phyloP scores from a whole-genome alignment of 352 stramenopile genomes.

The Pythium aristosporum region DNA sequence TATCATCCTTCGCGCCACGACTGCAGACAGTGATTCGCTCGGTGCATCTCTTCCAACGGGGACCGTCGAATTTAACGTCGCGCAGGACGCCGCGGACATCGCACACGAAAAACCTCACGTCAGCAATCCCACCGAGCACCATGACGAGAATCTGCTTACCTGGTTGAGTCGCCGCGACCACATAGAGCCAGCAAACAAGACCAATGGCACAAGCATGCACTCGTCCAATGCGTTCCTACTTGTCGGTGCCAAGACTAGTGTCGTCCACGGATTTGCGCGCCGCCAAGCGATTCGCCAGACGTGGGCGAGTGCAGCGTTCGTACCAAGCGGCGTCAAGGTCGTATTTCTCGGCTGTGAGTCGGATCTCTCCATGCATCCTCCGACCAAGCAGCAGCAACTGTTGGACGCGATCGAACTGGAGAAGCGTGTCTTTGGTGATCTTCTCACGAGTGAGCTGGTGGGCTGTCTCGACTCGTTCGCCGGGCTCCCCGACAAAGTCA shows the following conservation, averaged over 20 bases:
- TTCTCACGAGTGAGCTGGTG: constrained; percentile 10
- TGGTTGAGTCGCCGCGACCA: not conserved
- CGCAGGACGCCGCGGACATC: not conserved
- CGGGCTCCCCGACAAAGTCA: constrained; percentile 4
- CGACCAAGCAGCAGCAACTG: not conserved
- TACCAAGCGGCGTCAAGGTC: constrained; percentile 24
- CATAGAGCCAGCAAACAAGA: too few relatives aligned
- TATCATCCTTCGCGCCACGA: too few relatives aligned
- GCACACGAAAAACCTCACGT: not conserved
- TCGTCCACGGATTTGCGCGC: constrained; percentile 33
- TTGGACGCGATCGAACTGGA: constrained; percentile 22
- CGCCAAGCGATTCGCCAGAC: constrained; percentile 29
- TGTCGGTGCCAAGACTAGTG: constrained; percentile 47
- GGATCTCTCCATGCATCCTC: not conserved
- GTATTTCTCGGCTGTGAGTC: constrained; percentile 41
- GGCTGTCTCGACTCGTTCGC: constrained; percentile 5
- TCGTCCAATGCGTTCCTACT: constrained; percentile 21
- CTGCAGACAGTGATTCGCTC: too few relatives aligned
- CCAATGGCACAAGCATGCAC: too few relatives aligned
- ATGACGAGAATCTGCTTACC: not conserved
- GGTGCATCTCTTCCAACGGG: not conserved
- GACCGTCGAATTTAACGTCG: not conserved
- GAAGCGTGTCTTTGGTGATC: constrained; percentile 18
- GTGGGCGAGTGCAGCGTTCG: constrained; percentile 24
- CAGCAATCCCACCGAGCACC: not conserved